These are phyloP conservation scores for Candida glucosophila DNA, from an alignment of 1,139 yeast species.

Conservation along the genomic window DNA sequence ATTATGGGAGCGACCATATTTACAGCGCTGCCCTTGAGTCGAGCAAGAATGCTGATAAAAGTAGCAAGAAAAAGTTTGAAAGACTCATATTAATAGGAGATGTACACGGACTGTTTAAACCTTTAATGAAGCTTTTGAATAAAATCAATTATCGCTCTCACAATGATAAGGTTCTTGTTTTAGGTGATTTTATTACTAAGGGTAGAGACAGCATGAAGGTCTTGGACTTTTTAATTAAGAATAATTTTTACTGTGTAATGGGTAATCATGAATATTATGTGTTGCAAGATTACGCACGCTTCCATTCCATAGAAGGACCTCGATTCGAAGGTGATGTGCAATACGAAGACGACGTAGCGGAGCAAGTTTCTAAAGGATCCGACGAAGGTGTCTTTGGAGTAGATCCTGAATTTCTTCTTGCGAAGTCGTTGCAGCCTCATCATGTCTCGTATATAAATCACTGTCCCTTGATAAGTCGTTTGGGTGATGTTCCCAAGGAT, in stretches of 20 bases:
- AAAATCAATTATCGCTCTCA: constrained; percentile 34
- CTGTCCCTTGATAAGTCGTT: constrained; percentile 54
- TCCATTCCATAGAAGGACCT: constrained; percentile 41
- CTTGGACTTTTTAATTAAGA: constrained; percentile 54
- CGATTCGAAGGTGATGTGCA: constrained; percentile 5
- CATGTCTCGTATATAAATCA: constrained; percentile 52
- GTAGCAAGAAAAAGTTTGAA: constrained; percentile 9
- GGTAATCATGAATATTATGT: constrained; percentile 84
- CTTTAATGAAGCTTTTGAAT: constrained; percentile 43
- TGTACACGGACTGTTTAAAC: constrained; percentile 69
- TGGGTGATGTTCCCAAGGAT: constrained; percentile 53
- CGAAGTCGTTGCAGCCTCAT: constrained; percentile 46
- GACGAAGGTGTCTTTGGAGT: constrained; percentile 19
- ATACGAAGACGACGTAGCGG: constrained; percentile 6
- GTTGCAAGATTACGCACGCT: constrained; percentile 49
- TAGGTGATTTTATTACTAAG: constrained; percentile 83
- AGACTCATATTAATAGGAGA: constrained; percentile 74
- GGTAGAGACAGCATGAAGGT: constrained; percentile 73
- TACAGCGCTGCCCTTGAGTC: constrained; percentile 2
- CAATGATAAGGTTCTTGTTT: constrained; percentile 53
- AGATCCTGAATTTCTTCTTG: constrained; percentile 54
- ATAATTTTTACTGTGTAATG: constrained; percentile 61
- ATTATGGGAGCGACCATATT: constrained; percentile 4
- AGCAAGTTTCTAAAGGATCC: constrained; percentile 5
- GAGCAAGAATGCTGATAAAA: constrained; percentile 1